Evolutionary conservation across 345 rosid species (phyloP).

Genomic region (Garcia nutans): DNA sequence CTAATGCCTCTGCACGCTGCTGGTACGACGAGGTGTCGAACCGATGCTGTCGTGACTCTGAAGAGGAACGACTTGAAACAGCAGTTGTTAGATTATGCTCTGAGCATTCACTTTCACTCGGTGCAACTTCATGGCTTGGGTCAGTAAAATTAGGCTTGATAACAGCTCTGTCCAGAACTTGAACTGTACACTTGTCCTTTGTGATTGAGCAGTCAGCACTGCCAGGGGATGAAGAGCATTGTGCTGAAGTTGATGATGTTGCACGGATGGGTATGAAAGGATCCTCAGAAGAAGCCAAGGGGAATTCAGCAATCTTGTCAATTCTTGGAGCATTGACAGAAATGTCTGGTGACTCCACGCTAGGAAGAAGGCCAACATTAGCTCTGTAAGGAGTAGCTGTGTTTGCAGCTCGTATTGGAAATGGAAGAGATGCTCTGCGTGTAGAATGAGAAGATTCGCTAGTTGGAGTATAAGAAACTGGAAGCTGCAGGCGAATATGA

Average conservation of each 20-base stretch:
- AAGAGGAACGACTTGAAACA: neutral
- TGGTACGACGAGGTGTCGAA: conserved; percentile 31
- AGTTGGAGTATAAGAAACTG: conserved; percentile 35
- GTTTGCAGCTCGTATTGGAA: conserved; percentile 31
- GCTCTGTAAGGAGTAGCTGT: conserved; percentile 37
- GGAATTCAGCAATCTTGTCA: conserved; percentile 28
- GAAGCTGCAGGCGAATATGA: conserved; percentile 40
- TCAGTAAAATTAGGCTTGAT: conserved; percentile 4
- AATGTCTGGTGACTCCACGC: conserved; percentile 20
- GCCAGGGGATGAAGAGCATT: conserved; percentile 21
- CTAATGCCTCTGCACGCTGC: conserved; percentile 32
- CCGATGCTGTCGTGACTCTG: conserved; percentile 9
- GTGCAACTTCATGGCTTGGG: neutral
- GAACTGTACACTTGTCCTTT: conserved; percentile 28
- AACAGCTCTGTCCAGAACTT: conserved; percentile 21
- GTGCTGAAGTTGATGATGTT: conserved; percentile 39
- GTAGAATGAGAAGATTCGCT: conserved; percentile 35
- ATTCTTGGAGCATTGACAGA: conserved; percentile 28
- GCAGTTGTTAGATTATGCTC: conserved; percentile 26
- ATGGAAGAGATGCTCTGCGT: conserved; percentile 76
- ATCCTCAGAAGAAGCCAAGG: conserved; percentile 23
- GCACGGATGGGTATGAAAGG: conserved; percentile 17
- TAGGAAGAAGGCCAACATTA: conserved; percentile 21
- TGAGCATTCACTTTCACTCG: conserved; percentile 25
- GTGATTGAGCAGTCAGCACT: conserved; percentile 23